Evolutionary conservation across 2,329 filamentous ascomycete species (phyloP).

Genomic region (Stagonosporopsis vannaccii): DNA sequence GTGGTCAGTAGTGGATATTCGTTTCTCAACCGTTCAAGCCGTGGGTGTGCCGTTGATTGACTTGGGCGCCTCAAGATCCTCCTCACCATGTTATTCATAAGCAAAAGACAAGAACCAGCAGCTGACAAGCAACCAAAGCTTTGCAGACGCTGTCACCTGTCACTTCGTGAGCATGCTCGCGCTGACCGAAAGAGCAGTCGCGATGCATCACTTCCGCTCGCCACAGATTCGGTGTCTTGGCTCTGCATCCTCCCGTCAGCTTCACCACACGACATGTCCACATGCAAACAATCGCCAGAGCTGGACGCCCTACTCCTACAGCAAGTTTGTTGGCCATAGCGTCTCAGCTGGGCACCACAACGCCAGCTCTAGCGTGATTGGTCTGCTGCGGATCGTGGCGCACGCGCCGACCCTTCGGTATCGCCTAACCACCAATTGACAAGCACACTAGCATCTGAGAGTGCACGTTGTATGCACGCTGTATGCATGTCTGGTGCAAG

Average conservation of each 20-base stretch:
- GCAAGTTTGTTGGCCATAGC: neutral
- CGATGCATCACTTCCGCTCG: neutral
- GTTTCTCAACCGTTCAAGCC: neutral
- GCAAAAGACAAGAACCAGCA: neutral
- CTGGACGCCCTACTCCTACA: neutral
- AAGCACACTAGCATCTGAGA: neutral
- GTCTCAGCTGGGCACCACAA: neutral
- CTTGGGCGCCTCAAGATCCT: neutral
- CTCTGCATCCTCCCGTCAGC: neutral
- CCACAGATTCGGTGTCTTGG: neutral
- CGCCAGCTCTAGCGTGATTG: constrained; percentile 6
- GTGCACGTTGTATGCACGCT: neutral
- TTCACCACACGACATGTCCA: neutral
- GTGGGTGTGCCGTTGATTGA: neutral
- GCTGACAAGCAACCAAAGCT: neutral
- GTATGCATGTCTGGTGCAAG: too few relatives aligned
- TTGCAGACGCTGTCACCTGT: neutral
- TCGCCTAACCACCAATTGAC: constrained; percentile 9
- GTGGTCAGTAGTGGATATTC: neutral
- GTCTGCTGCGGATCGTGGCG: constrained; percentile 5
- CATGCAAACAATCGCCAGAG: constrained; percentile 10
- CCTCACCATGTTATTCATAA: neutral
- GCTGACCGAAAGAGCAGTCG: neutral
- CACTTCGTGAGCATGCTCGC: neutral
- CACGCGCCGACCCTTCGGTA: constrained; percentile 6